Evolutionary conservation across 2,329 filamentous ascomycete genomes (phyloP).

Genomic region (Hymenoscyphus occultus): DNA sequence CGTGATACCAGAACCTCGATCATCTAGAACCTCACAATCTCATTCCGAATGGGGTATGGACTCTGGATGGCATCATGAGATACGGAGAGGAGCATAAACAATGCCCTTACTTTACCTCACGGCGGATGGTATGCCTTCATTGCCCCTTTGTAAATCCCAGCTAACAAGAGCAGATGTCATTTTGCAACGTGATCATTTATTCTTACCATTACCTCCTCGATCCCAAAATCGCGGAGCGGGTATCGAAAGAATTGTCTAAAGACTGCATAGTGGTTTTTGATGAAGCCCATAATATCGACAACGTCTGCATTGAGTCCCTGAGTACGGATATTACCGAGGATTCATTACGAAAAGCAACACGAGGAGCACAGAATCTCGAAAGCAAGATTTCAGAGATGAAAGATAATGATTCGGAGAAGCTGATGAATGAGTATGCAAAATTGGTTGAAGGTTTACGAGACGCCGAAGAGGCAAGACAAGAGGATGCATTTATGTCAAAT

Average conservation of each 20-base stretch:
- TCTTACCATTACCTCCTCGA: constrained; percentile 98
- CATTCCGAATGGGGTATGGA: constrained; percentile 93
- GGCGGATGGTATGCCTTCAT: constrained; percentile 69
- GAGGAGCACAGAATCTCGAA: constrained; percentile 88
- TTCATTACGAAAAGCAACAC: constrained; percentile 83
- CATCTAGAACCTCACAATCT: constrained; percentile 92
- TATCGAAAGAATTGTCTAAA: constrained; percentile 88
- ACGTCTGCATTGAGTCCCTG: constrained; percentile 95
- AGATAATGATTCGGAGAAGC: constrained; percentile 87
- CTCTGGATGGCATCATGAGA: constrained; percentile 79
- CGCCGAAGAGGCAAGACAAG: constrained; percentile 83
- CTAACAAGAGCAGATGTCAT: constrained; percentile 71
- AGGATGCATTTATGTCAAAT: constrained; percentile 97
- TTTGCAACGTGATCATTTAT: constrained; percentile 99
- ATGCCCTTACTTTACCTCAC: constrained; percentile 93
- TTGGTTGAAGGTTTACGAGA: constrained; percentile 87
- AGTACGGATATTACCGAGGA: constrained; percentile 98
- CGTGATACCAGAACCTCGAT: constrained; percentile 70
- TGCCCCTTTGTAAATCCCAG: constrained; percentile 16
- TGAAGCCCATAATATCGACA: constrained; percentile 98
- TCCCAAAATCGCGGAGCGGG: constrained; percentile 85
- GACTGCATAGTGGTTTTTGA: constrained; percentile 99
- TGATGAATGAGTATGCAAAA: constrained; percentile 94
- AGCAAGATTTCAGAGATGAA: constrained; percentile 92
- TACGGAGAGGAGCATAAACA: constrained; percentile 97